Base-by-base conservation (phyloP, 306 rosid species). In the Glycine tomentella region DNA sequence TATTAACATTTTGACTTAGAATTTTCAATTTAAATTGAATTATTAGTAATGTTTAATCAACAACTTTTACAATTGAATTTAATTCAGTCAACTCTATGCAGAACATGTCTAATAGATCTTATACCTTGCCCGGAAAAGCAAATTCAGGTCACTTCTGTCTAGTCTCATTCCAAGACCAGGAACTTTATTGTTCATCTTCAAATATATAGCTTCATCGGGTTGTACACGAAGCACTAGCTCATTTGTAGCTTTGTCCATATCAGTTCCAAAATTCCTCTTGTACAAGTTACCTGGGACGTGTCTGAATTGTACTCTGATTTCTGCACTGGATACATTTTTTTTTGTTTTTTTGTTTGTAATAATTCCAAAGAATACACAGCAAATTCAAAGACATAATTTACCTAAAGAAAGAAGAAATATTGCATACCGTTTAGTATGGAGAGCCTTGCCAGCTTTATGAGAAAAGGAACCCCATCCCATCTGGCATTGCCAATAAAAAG, bases 391-490 rank as follows among this genome's bases (percentile, higher is more conserved):
- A 13, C 46, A 3, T 8, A 53, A 31, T 51, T 33, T 11, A 50
- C 31, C 44, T 52, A 48, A 31, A 74, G 38, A 33, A 45, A 61
- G 64, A 70, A 46, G 12, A 78, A 55, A 83, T 40, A 66, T 20
- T 55, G 13, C 74, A 20, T 85, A 91, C 99, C 91, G 87, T 83
- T 84, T 95, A 14, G 98, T 93, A 83, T 95, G 90, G 63, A 95
- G 96, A 74, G 99, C 99, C 89, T 95, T 95, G 80, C 99, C 98
- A 46, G 99, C 98, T 87, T 91, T 95, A 95, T 93, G 62, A 95
- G 90, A 85, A 95, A 93, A 63, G 99, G 99, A 86, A 95, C 98
- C 14, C 98, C 98, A 81, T 95, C 99, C 99, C 99, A 95, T 89
- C 99, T 87, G 36, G 97, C 99, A 82, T 95, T 95, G 88, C 88